Evolutionary conservation across 2,329 filamentous ascomycete species (phyloP).

Genomic region (Paecilomyces sp.): DNA sequence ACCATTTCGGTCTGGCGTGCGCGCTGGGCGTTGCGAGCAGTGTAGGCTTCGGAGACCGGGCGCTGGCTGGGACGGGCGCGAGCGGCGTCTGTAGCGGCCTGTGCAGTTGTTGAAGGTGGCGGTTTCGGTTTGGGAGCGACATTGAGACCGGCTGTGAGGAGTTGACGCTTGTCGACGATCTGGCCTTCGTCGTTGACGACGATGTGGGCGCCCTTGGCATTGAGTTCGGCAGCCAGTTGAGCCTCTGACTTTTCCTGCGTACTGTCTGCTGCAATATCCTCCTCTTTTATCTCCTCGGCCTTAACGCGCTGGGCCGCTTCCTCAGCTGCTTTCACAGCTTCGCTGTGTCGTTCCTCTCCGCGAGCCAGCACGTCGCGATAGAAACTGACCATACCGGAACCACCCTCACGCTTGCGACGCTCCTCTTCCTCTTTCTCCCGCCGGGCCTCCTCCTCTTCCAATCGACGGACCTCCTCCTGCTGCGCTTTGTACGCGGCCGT

Average conservation of each 20-base stretch:
- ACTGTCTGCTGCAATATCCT: conserved; percentile 18
- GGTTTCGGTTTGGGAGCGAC: conserved; percentile 49
- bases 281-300: conserved; percentile 23
- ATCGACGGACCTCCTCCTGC: conserved; percentile 51
- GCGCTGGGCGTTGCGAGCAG: conserved; percentile 38
- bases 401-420: conserved; percentile 38
- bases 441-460: conserved; percentile 53
- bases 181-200: conserved; percentile 58
- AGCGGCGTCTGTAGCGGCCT: conserved; percentile 10
- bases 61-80: conserved; percentile 9
- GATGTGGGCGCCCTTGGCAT: conserved; percentile 44
- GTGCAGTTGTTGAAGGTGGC: conserved; percentile 7
- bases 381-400: conserved; percentile 52
- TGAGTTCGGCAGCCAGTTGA: conserved; percentile 50
- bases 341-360: conserved; percentile 50
- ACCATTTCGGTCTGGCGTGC: conserved; percentile 56
- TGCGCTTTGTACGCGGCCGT: conserved; percentile 59
- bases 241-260: conserved; percentile 41
- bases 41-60: conserved; percentile 21
- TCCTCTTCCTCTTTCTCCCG: conserved; percentile 49
- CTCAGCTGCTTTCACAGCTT: conserved; percentile 49
- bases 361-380: conserved; percentile 54
- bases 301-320: conserved; percentile 30
- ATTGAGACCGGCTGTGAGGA: conserved; percentile 56
- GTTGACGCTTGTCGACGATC: conserved; percentile 56